phyloP scores from a whole-genome alignment of 2,329 filamentous ascomycete species.

The Coniochaeta sp. region DNA sequence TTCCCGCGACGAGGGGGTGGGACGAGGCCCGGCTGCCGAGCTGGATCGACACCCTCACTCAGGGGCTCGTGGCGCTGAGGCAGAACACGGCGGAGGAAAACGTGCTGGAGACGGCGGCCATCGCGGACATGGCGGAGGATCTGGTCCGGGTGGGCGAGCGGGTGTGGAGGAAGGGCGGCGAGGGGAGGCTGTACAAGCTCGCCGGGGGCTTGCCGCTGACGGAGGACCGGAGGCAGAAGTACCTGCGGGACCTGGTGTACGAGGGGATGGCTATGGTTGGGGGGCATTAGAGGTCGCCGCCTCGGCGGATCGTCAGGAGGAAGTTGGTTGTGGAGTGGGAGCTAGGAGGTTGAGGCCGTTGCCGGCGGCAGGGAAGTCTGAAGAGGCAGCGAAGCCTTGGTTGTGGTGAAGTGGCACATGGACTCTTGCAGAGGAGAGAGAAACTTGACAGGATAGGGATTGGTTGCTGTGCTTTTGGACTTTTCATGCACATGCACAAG shows the following conservation, averaged over 20 bases:
- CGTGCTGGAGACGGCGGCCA: constrained; percentile 58
- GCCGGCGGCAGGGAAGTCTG: too few relatives aligned
- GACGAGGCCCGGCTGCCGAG: constrained; percentile 35
- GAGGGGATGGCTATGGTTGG: constrained; percentile 12
- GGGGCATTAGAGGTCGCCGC: neutral
- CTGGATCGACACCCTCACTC: constrained; percentile 37
- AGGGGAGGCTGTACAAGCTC: constrained; percentile 40
- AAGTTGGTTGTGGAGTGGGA: neutral
- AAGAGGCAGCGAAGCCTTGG: too few relatives aligned
- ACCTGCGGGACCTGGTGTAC: constrained; percentile 63
- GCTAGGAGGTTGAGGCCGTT: too few relatives aligned
- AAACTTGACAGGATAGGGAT: neutral
- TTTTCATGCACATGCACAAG: neutral
- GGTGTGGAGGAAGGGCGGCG: constrained; percentile 46
- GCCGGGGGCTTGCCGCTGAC: constrained; percentile 56
- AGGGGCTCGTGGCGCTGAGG: constrained; percentile 49
- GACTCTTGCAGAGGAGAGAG: too few relatives aligned
- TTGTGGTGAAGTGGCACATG: too few relatives aligned
- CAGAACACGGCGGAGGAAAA: constrained; percentile 46
- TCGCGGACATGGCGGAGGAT: constrained; percentile 73
- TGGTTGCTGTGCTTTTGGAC: neutral
- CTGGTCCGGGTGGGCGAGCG: constrained; percentile 61
- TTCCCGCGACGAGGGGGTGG: constrained; percentile 30
- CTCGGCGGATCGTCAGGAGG: too few relatives aligned
- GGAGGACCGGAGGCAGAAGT: constrained; percentile 63